Evolutionary conservation across 208 protist genomes (phyloP).

Genomic region (Leishmania amazonensis): DNA sequence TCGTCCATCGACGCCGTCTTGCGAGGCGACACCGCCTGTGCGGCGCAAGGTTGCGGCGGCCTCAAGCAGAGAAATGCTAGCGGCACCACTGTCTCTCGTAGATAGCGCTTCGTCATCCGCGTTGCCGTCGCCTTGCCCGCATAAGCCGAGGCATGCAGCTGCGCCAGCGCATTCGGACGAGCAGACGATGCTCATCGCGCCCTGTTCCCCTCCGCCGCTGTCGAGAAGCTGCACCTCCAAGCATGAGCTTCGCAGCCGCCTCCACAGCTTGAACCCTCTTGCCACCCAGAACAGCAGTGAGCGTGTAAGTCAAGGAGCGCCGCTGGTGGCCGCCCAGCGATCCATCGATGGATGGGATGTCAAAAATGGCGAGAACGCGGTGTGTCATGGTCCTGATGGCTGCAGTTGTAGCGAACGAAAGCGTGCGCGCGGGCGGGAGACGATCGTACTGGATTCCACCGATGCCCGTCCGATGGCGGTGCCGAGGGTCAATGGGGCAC

Average conservation of each 20-base stretch:
- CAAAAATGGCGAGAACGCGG: neutral
- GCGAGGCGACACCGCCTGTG: neutral
- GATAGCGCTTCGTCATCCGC: neutral
- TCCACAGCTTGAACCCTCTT: constrained; percentile 9
- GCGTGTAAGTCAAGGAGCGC: neutral
- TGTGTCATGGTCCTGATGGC: neutral
- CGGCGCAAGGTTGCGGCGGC: neutral
- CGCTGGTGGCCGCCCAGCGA: neutral
- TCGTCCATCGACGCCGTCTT: neutral
- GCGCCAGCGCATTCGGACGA: neutral
- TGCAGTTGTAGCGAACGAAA: neutral
- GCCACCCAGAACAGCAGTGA: constrained; percentile 9
- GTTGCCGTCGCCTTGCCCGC: neutral
- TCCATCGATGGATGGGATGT: neutral
- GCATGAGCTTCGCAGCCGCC: constrained; percentile 17
- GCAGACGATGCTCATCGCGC: constrained; percentile 2
- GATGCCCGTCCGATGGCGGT: neutral
- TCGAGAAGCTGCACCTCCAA: constrained; percentile 17
- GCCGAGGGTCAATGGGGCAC: neutral
- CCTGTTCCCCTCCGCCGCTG: constrained; percentile 6
- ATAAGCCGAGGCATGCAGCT: neutral
- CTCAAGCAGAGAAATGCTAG: neutral
- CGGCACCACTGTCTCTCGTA: neutral
- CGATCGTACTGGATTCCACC: neutral
- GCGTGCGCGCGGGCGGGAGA: neutral